Conservation (phyloP, 495 filamentous ascomycete species). For the Neurospora intermedia region DNA sequence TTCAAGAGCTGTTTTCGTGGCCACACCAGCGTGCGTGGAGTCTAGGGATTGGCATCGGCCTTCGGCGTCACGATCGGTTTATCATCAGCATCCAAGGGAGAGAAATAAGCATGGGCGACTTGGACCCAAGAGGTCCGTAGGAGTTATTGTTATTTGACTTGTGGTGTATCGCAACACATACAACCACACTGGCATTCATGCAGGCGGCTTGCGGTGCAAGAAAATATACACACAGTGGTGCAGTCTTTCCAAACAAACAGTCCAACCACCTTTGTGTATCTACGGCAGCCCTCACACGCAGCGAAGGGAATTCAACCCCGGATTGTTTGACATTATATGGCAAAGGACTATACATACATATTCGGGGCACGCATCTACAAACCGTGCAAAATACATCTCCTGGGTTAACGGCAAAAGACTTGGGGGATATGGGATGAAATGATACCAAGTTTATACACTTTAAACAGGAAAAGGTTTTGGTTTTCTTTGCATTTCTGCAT, state of each 20-base stretch:
- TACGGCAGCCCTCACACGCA: not conserved
- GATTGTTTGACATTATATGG: not conserved
- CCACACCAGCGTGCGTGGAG: not conserved
- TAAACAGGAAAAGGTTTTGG: not conserved
- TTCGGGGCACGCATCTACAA: not conserved
- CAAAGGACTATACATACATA: not conserved
- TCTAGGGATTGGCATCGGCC: not conserved
- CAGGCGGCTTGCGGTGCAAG: not conserved
- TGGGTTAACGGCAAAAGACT: not conserved
- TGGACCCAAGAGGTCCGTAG: not conserved
- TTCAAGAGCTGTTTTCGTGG: conserved; percentile 4
- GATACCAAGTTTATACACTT: not conserved
- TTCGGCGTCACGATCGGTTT: conserved; percentile 3
- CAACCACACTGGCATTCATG: not conserved
- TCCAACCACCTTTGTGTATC: not conserved
- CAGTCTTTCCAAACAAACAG: not conserved
- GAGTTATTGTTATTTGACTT: not conserved
- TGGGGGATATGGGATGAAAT: not conserved
- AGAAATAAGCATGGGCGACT: not conserved
- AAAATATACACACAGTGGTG: not conserved
- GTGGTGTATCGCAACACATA: not conserved
- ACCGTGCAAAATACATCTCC: not conserved
- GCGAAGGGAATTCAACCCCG: not conserved
- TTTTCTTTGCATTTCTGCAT: not conserved
- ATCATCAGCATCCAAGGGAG: not conserved